Conservation (phyloP, 257 asterid genomes). For the Striga asiatica region DNA sequence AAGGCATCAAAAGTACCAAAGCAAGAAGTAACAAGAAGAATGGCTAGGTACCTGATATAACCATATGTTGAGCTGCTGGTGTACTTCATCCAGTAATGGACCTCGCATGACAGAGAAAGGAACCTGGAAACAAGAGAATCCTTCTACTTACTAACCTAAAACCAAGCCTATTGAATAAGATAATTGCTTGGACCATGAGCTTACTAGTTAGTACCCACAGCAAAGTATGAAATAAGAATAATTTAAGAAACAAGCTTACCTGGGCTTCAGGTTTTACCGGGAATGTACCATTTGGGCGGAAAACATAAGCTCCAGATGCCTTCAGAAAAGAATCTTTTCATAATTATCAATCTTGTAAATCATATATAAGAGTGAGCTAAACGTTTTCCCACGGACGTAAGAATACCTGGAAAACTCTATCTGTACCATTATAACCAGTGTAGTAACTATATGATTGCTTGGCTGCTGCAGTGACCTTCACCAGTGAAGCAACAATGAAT, state of each 20-base stretch:
- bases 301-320: conserved; percentile 87
- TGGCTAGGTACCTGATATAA: conserved; percentile 50
- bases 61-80: conserved; percentile 61
- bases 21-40: conserved; percentile 6
- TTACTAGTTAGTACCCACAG: background rate
- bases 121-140: conserved; percentile 30
- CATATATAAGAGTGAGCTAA: background rate
- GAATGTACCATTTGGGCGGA: conserved; percentile 72
- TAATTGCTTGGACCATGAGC: conserved; percentile 2
- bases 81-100: conserved; percentile 71
- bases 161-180: background rate
- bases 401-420: conserved; percentile 60
- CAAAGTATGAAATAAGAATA: conserved; percentile 4
- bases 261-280: conserved; percentile 40
- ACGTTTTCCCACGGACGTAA: conserved; percentile 5
- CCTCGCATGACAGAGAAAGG: conserved; percentile 49
- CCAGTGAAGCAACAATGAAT: conserved; percentile 13
- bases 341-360: conserved; percentile 9
- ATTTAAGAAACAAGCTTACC: conserved; percentile 25
- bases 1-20: background rate
- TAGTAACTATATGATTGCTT: conserved; percentile 58
- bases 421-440: conserved; percentile 69
- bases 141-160: conserved; percentile 10
- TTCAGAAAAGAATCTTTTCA: conserved; percentile 22
- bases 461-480: conserved; percentile 37